Conservation (phyloP, 75 land plant species). For the Adiantum capillusveneris region DNA sequence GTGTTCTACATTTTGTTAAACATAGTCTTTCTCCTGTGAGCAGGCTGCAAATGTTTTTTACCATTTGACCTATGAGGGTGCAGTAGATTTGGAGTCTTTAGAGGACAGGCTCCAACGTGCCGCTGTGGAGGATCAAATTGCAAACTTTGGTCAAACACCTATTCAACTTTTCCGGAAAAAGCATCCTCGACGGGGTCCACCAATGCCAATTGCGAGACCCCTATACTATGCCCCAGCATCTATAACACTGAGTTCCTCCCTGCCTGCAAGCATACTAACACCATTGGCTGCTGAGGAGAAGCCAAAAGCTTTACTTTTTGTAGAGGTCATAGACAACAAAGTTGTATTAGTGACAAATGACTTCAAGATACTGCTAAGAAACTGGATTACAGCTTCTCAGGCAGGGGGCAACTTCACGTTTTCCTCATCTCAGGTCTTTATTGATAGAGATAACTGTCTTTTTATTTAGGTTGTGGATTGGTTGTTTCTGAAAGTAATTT, state of each 20-base stretch:
- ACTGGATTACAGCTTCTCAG: slow-evolving; percentile 91
- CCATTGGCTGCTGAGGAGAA: slow-evolving; percentile 14
- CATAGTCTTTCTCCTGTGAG: background rate
- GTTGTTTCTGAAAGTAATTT: background rate
- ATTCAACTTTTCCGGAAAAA: slow-evolving; percentile 89
- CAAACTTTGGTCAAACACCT: slow-evolving; percentile 99
- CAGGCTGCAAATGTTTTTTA: slow-evolving; percentile 99
- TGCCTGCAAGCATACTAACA: slow-evolving; percentile 27
- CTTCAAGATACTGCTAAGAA: slow-evolving; percentile 52
- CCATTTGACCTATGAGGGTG: slow-evolving; percentile 96
- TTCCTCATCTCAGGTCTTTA: slow-evolving; percentile 82
- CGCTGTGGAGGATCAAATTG: slow-evolving; percentile 97
- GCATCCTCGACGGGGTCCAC: slow-evolving; percentile 93
- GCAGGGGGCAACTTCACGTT: slow-evolving; percentile 93
- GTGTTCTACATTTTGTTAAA: too few relatives aligned
- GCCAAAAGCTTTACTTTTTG: slow-evolving; percentile 44
- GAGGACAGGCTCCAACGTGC: slow-evolving; percentile 77
- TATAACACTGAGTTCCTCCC: slow-evolving; percentile 66
- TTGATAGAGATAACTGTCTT: background rate
- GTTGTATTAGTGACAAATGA: slow-evolving; percentile 60
- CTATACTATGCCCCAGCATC: slow-evolving; percentile 89
- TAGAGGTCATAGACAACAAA: slow-evolving; percentile 57
- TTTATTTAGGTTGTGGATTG: background rate
- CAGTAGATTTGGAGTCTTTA: slow-evolving; percentile 80
- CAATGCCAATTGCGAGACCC: slow-evolving; percentile 85